Evolutionary conservation across 2,329 filamentous ascomycete species (phyloP), one percentile per base, ranked within the genome.

Genomic region (Colletotrichum sp.): DNA sequence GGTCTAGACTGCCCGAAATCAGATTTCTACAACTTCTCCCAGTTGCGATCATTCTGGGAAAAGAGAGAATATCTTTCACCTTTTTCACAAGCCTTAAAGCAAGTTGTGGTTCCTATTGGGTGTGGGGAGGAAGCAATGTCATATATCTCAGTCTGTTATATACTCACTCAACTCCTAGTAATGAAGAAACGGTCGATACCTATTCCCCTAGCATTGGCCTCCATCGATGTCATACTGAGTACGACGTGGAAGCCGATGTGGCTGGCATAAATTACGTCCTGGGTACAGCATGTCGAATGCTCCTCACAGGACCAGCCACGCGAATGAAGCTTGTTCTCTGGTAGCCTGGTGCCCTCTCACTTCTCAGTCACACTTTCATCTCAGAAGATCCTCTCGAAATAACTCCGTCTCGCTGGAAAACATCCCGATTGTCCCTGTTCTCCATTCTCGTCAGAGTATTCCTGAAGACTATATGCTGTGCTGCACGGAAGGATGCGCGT

Each of bases 401-500:
- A 0, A n/a, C n/a, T 21, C 10, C 10, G 1, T 49, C 16, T 21
- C 16, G 6, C 8, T 6, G 0, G 6, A 4, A 49, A n/a, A 49
- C 2, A 21, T 21, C 5, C 44, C 6, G 7, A 12, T 49, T 2
- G 2, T 49, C n/a, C 0, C n/a, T 21, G 10, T 21, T 52, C 44
- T 52, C n/a, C n/a, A 52, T 21, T 52, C 6, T 52, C 44, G 12
- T 52, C 6, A 13, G 44, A 52, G 44, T 52, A 52, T 52, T 52
- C 44, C 4, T 5, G 0, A 52, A 52, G 44, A 49, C 10, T 2
- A 52, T 21, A 13, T 5, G 0, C n/a, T 52, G n/a, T 13, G n/a
- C 1, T 5, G n/a, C 12, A 21, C 2, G 10, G n/a, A 52, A 8
- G 12, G n/a, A 21, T 21, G 12, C n/a, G 18, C 18, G 18, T 44